phyloP scores from a whole-genome alignment of 2,329 filamentous ascomycete genomes.

The Neophaeococcomyces mojaviensis region DNA sequence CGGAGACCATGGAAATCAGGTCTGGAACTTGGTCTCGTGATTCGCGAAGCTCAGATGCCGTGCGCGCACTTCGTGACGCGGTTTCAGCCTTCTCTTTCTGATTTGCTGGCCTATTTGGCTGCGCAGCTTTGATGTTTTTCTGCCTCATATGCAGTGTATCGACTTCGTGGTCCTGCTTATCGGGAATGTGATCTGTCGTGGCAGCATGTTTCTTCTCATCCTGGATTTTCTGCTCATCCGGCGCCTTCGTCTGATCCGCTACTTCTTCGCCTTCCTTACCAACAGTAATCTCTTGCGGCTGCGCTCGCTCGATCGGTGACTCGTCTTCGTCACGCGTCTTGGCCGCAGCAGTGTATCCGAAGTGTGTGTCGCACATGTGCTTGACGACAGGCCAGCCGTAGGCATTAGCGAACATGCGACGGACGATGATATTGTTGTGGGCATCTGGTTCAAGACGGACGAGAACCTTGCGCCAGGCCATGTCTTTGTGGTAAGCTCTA shows the following conservation, averaged over 20 bases:
- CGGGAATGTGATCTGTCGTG: conserved; percentile 42
- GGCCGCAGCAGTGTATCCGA: conserved; percentile 65
- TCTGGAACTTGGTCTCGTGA: conserved; percentile 28
- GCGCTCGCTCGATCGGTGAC: conserved; percentile 60
- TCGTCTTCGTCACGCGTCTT: conserved; percentile 61
- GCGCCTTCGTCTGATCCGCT: conserved; percentile 33
- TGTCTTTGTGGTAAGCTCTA: conserved; percentile 80
- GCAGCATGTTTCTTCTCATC: conserved; percentile 23
- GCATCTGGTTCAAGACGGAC: conserved; percentile 93
- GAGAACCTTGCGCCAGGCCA: conserved; percentile 94
- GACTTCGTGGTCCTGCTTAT: conserved; percentile 27
- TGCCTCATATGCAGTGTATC: conserved; percentile 5
- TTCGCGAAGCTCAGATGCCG: conserved; percentile 21
- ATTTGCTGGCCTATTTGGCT: background rate
- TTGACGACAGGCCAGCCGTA: conserved; percentile 97
- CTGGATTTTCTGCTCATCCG: conserved; percentile 12
- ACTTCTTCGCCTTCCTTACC: conserved; percentile 60
- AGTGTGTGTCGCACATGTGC: conserved; percentile 90
- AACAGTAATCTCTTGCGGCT: conserved; percentile 49
- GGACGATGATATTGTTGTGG: conserved; percentile 96
- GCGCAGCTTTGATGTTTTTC: background rate
- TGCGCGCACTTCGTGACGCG: conserved; percentile 9
- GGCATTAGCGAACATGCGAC: conserved; percentile 92
- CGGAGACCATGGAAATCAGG: conserved; percentile 21
- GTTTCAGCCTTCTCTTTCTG: background rate